Evolutionary conservation across 2,329 filamentous ascomycete species (phyloP).

Genomic region (Aspergillus neoniger): DNA sequence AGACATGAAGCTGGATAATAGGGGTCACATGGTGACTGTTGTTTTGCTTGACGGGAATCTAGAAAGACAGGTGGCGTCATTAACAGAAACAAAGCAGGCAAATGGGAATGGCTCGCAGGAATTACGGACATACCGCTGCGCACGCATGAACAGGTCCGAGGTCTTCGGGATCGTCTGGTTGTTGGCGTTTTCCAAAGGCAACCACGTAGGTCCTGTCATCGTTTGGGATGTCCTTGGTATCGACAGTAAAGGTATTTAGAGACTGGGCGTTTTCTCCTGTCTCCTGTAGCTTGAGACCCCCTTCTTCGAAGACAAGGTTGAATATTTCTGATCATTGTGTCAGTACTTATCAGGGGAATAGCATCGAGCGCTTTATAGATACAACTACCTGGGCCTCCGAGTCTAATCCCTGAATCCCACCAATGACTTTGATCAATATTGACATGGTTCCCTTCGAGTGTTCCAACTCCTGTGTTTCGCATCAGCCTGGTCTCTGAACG

Average conservation of each 20-base stretch:
- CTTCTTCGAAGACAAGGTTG: not conserved
- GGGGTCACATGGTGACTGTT: not conserved
- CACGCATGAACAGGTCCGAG: not conserved
- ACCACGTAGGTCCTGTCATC: not conserved
- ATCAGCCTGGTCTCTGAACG: not conserved
- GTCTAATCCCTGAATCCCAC: not conserved
- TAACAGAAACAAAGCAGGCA: not conserved
- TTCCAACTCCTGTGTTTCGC: not conserved
- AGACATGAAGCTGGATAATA: not conserved
- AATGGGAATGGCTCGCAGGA: not conserved
- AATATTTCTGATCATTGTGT: not conserved
- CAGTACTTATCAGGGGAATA: not conserved
- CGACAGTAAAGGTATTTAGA: not conserved
- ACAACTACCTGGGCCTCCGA: not conserved
- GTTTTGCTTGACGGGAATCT: not conserved
- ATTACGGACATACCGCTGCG: not conserved
- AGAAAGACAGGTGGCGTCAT: not conserved
- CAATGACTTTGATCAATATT: not conserved
- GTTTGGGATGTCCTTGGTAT: not conserved
- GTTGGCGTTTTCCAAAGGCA: not conserved
- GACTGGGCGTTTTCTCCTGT: not conserved
- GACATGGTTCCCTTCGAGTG: not conserved
- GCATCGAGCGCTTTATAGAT: not conserved
- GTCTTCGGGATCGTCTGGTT: not conserved
- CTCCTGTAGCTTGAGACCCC: accelerated